Conservation (phyloP, 257 asterid species). For the Penstemon newberryi region DNA sequence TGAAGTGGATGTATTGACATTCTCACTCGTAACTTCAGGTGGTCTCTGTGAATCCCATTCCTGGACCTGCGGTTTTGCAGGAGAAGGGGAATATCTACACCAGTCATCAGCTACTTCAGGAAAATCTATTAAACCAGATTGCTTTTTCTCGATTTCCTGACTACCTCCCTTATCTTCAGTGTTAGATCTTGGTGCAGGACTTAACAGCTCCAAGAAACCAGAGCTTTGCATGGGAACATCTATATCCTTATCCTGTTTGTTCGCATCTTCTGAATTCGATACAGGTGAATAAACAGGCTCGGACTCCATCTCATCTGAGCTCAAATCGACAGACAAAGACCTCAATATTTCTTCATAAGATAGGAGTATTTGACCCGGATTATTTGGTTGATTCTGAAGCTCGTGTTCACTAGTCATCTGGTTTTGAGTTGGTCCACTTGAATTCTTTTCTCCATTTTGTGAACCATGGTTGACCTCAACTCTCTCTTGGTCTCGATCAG, state of each 20-base stretch:
- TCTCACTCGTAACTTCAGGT: constrained; percentile 40
- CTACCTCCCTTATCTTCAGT: constrained; percentile 36
- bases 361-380: constrained; percentile 31
- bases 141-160: constrained; percentile 44
- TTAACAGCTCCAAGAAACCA: constrained; percentile 41
- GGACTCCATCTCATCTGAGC: constrained; percentile 30
- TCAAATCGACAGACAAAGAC: constrained; percentile 38
- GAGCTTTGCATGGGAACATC: constrained; percentile 30
- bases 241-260: constrained; percentile 26
- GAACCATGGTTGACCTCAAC: constrained; percentile 33
- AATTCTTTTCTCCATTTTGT: constrained; percentile 35
- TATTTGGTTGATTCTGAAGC: constrained; percentile 30
- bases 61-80: constrained; percentile 44
- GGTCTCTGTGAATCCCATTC: constrained; percentile 60
- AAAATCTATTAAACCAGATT: constrained; percentile 34
- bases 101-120: constrained; percentile 53
- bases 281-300: constrained; percentile 33
- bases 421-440: constrained; percentile 30
- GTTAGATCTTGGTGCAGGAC: constrained; percentile 49
- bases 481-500: constrained; percentile 29
- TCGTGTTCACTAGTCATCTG: constrained; percentile 31
- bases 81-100: constrained; percentile 59
- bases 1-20: constrained; percentile 32
- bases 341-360: constrained; percentile 47
- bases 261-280: constrained; percentile 25